Conservation (phyloP, 2,329 filamentous ascomycete genomes). For the Fusarium nygamai region DNA sequence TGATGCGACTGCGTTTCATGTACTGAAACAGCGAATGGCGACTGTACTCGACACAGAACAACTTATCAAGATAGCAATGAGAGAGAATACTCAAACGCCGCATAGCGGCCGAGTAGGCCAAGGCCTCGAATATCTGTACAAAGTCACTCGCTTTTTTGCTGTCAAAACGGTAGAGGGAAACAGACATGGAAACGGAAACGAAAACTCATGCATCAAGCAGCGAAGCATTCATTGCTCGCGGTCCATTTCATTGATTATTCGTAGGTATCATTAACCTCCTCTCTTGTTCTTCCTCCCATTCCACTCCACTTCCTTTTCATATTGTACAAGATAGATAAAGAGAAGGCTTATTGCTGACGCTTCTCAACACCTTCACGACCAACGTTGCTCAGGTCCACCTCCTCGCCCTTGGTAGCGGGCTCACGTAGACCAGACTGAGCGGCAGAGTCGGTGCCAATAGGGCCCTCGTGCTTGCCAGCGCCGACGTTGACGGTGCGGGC, state of each 20-base stretch:
- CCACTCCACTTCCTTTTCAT: background rate
- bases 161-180: background rate
- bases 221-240: background rate
- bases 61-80: background rate
- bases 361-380: conserved; percentile 64
- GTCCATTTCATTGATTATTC: conserved; percentile 19
- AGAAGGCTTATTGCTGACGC: conserved; percentile 15
- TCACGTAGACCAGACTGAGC: conserved; percentile 65
- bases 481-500: conserved; percentile 75
- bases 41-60: background rate
- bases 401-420: conserved; percentile 66
- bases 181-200: background rate
- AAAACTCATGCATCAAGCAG: background rate
- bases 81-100: background rate
- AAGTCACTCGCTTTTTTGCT: background rate
- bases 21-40: background rate
- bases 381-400: conserved; percentile 66
- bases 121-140: too few relatives aligned
- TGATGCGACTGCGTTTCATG: background rate
- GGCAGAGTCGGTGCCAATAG: conserved; percentile 61
- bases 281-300: background rate
- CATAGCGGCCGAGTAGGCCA: background rate
- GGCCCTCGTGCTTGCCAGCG: conserved; percentile 64
- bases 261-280: conserved; percentile 24
- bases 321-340: background rate